Conservation (phyloP, 768 basidiomycete genomes). For the Amanita exitialis region DNA sequence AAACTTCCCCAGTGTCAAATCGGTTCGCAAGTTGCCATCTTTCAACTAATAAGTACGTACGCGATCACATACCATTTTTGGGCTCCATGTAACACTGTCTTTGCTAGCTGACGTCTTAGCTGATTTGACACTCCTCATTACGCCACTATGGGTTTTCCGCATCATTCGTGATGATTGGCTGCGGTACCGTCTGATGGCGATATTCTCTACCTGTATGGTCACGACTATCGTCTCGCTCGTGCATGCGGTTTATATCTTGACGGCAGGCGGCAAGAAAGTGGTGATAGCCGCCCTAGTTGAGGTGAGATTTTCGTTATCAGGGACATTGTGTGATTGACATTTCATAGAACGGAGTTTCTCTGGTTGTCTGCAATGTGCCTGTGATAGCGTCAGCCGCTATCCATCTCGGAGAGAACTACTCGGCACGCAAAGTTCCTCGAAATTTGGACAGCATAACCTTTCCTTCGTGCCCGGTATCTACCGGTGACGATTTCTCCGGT, state of each 20-base stretch:
- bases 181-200: slow-evolving; percentile 32
- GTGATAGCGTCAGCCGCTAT: slow-evolving; percentile 23
- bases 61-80: not conserved
- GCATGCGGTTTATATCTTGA: slow-evolving; percentile 32
- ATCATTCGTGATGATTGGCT: slow-evolving; percentile 28
- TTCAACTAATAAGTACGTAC: slow-evolving; percentile 41
- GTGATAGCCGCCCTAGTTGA: slow-evolving; percentile 33
- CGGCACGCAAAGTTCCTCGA: not conserved
- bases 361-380: slow-evolving; percentile 30
- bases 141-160: slow-evolving; percentile 37
- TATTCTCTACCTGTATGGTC: slow-evolving; percentile 44
- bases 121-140: slow-evolving; percentile 33
- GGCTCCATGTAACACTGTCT: not conserved
- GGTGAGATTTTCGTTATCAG: slow-evolving; percentile 14
- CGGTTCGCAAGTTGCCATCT: slow-evolving; percentile 36
- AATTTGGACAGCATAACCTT: not conserved
- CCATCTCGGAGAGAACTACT: slow-evolving; percentile 9
- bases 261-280: slow-evolving; percentile 16
- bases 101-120: slow-evolving; percentile 36
- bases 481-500: not conserved
- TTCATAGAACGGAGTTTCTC: slow-evolving; percentile 21
- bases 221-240: slow-evolving; percentile 39
- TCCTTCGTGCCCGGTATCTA: not conserved
- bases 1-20: slow-evolving; percentile 31
- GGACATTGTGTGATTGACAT: not conserved